phyloP scores from a whole-genome alignment of 148 eudicot genomes.

The Persicaria tinctoria region DNA sequence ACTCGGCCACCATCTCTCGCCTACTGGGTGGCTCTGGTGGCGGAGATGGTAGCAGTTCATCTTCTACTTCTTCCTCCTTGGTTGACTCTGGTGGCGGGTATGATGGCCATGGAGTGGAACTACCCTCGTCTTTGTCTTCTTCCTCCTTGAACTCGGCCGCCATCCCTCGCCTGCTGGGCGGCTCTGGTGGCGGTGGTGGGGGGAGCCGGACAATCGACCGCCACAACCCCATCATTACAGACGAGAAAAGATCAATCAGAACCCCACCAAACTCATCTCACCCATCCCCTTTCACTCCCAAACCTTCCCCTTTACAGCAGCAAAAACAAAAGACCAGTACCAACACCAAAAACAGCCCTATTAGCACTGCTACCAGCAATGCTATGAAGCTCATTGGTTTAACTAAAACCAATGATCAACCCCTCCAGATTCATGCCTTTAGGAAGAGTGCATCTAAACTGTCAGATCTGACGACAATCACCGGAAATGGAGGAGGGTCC shows the following conservation, averaged over 20 bases:
- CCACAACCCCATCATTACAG: conserved; percentile 74
- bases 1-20: background rate
- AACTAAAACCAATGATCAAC: background rate
- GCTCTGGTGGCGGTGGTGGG: background rate
- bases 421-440: background rate
- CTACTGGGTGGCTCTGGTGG: conserved; percentile 2
- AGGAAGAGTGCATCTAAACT: background rate
- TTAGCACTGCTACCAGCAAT: background rate
- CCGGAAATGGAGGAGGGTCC: background rate
- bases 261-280: background rate
- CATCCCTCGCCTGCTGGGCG: conserved; percentile 1
- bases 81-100: too few species aligned
- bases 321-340: background rate
- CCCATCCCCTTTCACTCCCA: background rate
- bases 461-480: background rate
- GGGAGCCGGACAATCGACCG: conserved; percentile 63
- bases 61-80: too few species aligned
- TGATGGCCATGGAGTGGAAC: too few species aligned
- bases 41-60: background rate
- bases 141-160: background rate
- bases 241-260: conserved; percentile 25
- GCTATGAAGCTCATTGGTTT: too few species aligned
- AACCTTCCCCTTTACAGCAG: background rate
- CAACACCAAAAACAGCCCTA: background rate
- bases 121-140: background rate